Base-by-base conservation (phyloP, 164 flowering plant genomes). In the Cinnamomum micranthum region DNA sequence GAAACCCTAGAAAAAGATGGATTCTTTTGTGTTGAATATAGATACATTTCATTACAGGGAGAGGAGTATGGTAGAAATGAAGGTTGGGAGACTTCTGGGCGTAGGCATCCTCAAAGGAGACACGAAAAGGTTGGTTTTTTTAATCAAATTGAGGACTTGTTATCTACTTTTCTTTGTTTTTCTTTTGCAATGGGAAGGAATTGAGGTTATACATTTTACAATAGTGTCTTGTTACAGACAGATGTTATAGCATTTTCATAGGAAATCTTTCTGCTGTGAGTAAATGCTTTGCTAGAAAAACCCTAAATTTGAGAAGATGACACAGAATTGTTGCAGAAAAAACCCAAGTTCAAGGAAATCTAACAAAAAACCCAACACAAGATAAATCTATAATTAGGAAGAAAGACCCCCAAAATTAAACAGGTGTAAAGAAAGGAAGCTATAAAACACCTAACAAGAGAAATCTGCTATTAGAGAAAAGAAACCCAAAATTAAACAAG, bases 21-120 rank as follows among this genome's bases (percentile, higher is more conserved):
- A 13, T 52, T 13, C 19, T 13, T 52, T 17, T 52, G 59, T 13
- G 59, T 13, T 13, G 59, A 17, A 52, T 52, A 2, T 13, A 12
- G 59, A 31, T 31, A 6, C 9, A 1, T 41, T 33, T 23, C 2
- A 41, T 20, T 5, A 19, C 28, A 63, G 68, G 74, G 15, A 15
- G 74, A 35, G 13, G 68, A 63, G 12, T 0, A 22, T 0, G 74
- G 33, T 62, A 23, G 68, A 15, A 74, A 68, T n/a, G 65, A 58
- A 59, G 89, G 86, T n/a, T 91, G 95, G 97, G 89, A 90, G 79
- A 85, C 88, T 76, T 91, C 89, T 33, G 83, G 86, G 27, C 85
- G 67, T 73, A 87, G 81, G 86, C 88, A 86, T 76, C 75, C 79
- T 41, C 47, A 41, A 51, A 86, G 82, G 79, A 77, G 51, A 41